Percentiles rank a stretch among this genome's conserved stretches.
Evolutionary conservation across 2,329 filamentous ascomycete species (phyloP).

Genomic region (Trichoderma semiorbis): DNA sequence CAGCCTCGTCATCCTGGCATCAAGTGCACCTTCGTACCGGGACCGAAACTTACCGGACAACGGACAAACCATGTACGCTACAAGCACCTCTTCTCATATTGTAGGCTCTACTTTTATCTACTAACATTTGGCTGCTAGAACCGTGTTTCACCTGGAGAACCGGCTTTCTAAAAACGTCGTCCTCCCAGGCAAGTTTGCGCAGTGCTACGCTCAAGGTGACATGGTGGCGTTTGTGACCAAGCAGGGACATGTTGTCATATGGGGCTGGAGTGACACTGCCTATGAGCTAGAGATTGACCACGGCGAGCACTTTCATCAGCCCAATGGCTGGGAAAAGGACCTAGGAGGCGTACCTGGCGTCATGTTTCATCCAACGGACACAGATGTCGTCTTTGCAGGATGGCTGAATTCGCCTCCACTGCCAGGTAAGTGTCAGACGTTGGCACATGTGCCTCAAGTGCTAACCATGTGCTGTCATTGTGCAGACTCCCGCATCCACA

Average conservation of each 20-base stretch:
- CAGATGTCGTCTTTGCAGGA: slow-evolving; percentile 22
- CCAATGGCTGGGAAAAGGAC: not conserved
- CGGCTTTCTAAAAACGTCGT: slow-evolving; percentile 22
- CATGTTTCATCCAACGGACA: slow-evolving; percentile 23
- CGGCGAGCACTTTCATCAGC: not conserved
- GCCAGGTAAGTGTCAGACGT: slow-evolving; percentile 3
- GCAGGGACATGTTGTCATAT: slow-evolving; percentile 24
- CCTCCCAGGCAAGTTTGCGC: slow-evolving; percentile 21
- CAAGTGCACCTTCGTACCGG: not conserved
- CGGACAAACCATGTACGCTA: slow-evolving; percentile 16
- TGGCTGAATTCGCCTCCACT: slow-evolving; percentile 15
- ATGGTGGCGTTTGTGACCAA: slow-evolving; percentile 24
- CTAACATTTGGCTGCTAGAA: slow-evolving; percentile 17
- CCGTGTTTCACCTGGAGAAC: slow-evolving; percentile 23
- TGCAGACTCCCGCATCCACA: slow-evolving; percentile 11
- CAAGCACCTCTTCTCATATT: not conserved
- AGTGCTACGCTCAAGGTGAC: slow-evolving; percentile 23
- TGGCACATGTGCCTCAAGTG: not conserved
- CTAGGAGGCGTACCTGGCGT: slow-evolving; percentile 22
- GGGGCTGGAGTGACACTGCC: slow-evolving; percentile 23
- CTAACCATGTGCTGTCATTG: not conserved
- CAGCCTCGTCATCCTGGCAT: slow-evolving; percentile 22
- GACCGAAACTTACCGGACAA: slow-evolving; percentile 2
- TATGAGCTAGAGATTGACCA: slow-evolving; percentile 21
- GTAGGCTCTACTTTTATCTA: not conserved